Evolutionary conservation across 140 eudicot genomes (phyloP).

Genomic region (Ambrosia hybrid): DNA sequence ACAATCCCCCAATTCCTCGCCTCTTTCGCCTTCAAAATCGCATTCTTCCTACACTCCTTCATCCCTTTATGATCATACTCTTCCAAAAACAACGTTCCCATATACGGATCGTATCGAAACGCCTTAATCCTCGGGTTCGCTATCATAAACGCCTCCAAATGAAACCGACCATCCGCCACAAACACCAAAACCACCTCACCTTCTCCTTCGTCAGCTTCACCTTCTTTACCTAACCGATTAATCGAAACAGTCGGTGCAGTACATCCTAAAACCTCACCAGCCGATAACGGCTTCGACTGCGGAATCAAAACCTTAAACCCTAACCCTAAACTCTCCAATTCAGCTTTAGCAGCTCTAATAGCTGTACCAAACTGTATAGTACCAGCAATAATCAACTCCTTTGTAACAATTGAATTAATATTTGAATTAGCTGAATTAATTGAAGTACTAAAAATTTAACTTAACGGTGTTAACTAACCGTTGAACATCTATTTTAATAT

Average conservation of each 20-base stretch:
- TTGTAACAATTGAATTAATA: neutral
- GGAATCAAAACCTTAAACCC: constrained; percentile 83
- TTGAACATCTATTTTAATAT: constrained; percentile 58
- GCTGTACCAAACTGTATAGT: constrained; percentile 79
- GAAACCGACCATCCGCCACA: constrained; percentile 96
- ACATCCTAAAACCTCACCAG: constrained; percentile 92
- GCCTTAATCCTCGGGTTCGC: constrained; percentile 84
- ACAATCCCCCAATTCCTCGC: constrained; percentile 88
- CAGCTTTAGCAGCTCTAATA: constrained; percentile 67
- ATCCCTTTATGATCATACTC: constrained; percentile 91
- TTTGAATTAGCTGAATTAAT: neutral
- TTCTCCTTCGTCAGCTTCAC: neutral
- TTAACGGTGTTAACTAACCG: constrained; percentile 43
- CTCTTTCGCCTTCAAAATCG: constrained; percentile 50
- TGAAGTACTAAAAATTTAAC: constrained; percentile 33
- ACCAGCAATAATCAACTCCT: constrained; percentile 60
- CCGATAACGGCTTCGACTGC: constrained; percentile 85
- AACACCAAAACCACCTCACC: constrained; percentile 61
- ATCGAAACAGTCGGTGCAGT: constrained; percentile 61
- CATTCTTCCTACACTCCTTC: constrained; percentile 75
- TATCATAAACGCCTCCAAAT: constrained; percentile 89
- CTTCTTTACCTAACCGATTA: constrained; percentile 6
- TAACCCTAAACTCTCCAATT: constrained; percentile 49
- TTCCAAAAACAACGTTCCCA: constrained; percentile 79
- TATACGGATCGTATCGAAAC: constrained; percentile 79